These are phyloP conservation scores for Penicillium pancosmium DNA, from an alignment of 495 filamentous ascomycete species.

Conservation along the genomic window DNA sequence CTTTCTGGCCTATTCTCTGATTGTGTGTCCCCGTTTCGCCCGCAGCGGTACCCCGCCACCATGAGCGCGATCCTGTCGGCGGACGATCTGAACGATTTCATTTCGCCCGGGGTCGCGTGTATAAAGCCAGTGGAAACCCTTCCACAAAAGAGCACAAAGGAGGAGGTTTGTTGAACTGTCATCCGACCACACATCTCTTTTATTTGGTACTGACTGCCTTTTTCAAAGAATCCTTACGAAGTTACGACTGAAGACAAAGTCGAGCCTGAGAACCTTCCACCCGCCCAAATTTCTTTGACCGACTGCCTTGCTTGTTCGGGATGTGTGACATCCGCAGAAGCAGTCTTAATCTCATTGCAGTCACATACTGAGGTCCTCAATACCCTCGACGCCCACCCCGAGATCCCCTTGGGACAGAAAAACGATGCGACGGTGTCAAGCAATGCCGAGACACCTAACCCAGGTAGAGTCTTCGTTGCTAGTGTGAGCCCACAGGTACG, in stretches of 20 bases:
- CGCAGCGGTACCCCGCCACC: slow-evolving; percentile 34
- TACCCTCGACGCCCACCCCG: slow-evolving; percentile 69
- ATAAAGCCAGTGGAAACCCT: slow-evolving; percentile 96
- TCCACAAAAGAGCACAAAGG: slow-evolving; percentile 53
- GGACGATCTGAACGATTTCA: slow-evolving; percentile 98
- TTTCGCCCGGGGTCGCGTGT: slow-evolving; percentile 93
- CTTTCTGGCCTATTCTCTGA: neutral
- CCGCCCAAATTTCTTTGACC: slow-evolving; percentile 90
- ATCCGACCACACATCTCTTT: neutral
- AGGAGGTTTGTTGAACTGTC: slow-evolving; percentile 34
- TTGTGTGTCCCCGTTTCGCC: slow-evolving; percentile 12
- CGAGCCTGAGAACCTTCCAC: slow-evolving; percentile 54
- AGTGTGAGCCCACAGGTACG: slow-evolving; percentile 89
- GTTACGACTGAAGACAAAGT: slow-evolving; percentile 89
- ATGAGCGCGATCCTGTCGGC: slow-evolving; percentile 97
- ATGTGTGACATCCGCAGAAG: slow-evolving; percentile 96
- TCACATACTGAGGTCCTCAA: slow-evolving; percentile 88
- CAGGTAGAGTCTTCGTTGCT: slow-evolving; percentile 78
- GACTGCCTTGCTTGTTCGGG: slow-evolving; percentile 98
- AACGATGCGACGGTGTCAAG: slow-evolving; percentile 29
- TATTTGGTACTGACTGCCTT: neutral
- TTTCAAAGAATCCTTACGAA: slow-evolving; percentile 69
- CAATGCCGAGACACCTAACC: slow-evolving; percentile 35
- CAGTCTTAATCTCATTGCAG: slow-evolving; percentile 89
- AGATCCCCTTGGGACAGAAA: slow-evolving; percentile 37